phyloP scores from a whole-genome alignment of 805 yeast genomes.

The Metschnikowia cubensis region DNA sequence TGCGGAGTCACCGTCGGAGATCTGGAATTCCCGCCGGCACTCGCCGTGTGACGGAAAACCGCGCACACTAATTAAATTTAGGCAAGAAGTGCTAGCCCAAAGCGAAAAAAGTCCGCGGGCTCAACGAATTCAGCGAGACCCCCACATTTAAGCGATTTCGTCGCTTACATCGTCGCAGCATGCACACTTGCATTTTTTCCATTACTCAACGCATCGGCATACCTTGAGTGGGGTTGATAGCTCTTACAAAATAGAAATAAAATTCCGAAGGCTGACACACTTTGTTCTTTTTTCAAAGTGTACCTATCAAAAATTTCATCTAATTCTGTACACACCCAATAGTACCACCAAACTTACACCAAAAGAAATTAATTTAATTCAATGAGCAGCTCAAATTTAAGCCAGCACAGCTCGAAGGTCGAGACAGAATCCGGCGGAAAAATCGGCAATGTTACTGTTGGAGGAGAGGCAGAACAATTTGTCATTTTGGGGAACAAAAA shows the following conservation, averaged over 20 bases:
- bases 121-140: background rate
- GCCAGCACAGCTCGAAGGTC: background rate
- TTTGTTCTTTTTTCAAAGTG: background rate
- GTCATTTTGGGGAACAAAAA: slow-evolving; percentile 40
- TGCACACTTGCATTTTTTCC: slow-evolving; percentile 1
- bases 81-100: background rate
- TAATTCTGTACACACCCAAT: background rate
- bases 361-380: background rate
- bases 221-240: background rate
- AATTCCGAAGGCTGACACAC: background rate
- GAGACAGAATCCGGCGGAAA: background rate
- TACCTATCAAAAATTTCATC: background rate
- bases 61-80: background rate
- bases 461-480: slow-evolving; percentile 38
- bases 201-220: background rate
- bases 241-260: background rate
- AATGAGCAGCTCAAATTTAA: slow-evolving; percentile 2
- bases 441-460: background rate
- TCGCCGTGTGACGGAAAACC: background rate
- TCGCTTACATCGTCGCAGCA: background rate
- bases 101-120: background rate
- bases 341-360: background rate
- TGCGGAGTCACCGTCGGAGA: background rate
- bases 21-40: background rate
- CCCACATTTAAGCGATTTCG: background rate